A percentile compares a stretch with the other conserved stretches of the same genome.
Evolutionary conservation across 1,284 basidiomycete genomes (phyloP).

Genomic region (Farysia itapuensis): DNA sequence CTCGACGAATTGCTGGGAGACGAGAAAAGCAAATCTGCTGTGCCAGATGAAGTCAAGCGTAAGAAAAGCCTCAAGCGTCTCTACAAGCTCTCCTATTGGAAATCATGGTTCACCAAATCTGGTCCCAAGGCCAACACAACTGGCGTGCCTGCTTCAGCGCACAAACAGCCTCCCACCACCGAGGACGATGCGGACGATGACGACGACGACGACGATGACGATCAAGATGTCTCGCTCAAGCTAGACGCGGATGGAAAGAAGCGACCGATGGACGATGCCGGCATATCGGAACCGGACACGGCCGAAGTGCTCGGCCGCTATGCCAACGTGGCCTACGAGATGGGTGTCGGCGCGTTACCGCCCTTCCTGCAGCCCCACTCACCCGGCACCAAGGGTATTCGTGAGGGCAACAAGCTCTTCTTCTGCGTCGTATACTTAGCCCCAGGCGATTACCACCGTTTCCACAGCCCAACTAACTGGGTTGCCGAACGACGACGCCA

Average conservation of each 20-base stretch:
- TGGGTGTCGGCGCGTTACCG: slow-evolving; percentile 53
- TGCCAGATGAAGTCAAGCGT: slow-evolving; percentile 15
- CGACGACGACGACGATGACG: slow-evolving; percentile 19
- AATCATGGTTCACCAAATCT: slow-evolving; percentile 12
- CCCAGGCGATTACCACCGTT: slow-evolving; percentile 96
- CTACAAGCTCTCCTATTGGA: slow-evolving; percentile 29
- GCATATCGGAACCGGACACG: slow-evolving; percentile 54
- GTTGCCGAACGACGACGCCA: slow-evolving; percentile 93
- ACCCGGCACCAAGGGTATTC: slow-evolving; percentile 36
- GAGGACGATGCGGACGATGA: neutral
- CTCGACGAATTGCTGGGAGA: slow-evolving; percentile 71
- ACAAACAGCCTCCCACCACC: neutral
- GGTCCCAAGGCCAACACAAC: slow-evolving; percentile 9
- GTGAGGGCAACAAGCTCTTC: slow-evolving; percentile 75
- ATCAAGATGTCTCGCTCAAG: slow-evolving; percentile 39
- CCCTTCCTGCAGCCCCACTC: slow-evolving; percentile 48
- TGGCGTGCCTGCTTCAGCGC: slow-evolving; percentile 6
- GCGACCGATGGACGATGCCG: slow-evolving; percentile 54
- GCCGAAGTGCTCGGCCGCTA: slow-evolving; percentile 56
- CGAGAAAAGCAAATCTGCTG: slow-evolving; percentile 29
- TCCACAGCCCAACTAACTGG: slow-evolving; percentile 94
- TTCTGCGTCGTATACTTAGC: slow-evolving; percentile 97
- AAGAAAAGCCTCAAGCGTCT: slow-evolving; percentile 19
- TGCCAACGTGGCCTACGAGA: slow-evolving; percentile 57
- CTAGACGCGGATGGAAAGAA: slow-evolving; percentile 39